Base-by-base conservation (phyloP, 2,329 filamentous ascomycete genomes). In the Fusarium concolor region DNA sequence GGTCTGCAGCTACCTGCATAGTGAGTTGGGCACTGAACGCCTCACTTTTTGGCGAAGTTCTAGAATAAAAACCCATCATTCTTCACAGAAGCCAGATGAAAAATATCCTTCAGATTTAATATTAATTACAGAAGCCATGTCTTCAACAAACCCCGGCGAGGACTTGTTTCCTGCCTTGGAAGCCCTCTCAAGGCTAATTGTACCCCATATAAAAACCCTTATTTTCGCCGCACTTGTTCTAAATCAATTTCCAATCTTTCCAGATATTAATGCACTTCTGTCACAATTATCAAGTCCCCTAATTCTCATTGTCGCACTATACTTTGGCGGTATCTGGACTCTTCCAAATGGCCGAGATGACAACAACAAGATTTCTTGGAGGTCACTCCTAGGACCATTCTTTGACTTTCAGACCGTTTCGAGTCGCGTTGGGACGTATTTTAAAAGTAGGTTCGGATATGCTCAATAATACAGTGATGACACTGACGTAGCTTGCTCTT, bases 121-220 rank as follows among this genome's bases (percentile, higher is more conserved):
- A 33, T 15, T 51, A 51, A 15, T 43, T 43, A 31, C 26, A 31
- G 29, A 11, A 62, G 50, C 4, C 37, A 67, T 67, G 65, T 38
- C 65, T 65, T 43, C 65, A 4, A 46, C 42, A 52, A 65, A 49
- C 29, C 41, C 28, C 20, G 43, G 65, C 17, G 65, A 67, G 41
- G 65, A 67, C 17, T n/a, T 67, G 12, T 67, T 67, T 35, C 60
- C 65, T 3, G 65, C 65, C 2, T 3, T 67, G 20, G 65, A 67
- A 17, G 60, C 65, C 5, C 24, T 67, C 3, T 67, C 65, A 1
- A 65, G 38, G 28, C 12, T 65, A 7, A 35, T 65, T 8, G 50
- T 57, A 2, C 65, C 65, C 1, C 59, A 68, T 7, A 41, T 67
- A 20, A 67, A 67, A 5, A 68, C 41, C 7, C 20, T 68, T 7